Percentiles rank a stretch among this genome's conserved stretches.
These are phyloP conservation scores for Patellaria atrata DNA, from an alignment of 495 filamentous ascomycete species.

Conservation along the genomic window DNA sequence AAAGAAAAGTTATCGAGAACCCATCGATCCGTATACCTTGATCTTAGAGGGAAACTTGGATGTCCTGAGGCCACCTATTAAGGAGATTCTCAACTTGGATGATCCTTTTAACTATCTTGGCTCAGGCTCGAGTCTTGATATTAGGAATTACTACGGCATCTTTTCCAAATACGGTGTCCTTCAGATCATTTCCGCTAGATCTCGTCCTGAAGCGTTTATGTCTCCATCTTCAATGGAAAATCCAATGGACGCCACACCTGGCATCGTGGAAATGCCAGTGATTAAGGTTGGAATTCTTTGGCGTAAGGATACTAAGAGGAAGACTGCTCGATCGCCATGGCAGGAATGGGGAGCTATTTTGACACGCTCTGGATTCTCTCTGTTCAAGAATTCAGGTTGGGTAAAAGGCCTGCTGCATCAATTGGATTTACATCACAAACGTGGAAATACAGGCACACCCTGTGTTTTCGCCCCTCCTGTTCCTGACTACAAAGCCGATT, in stretches of 20 bases:
- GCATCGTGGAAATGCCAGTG: slow-evolving; percentile 92
- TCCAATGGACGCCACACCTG: slow-evolving; percentile 75
- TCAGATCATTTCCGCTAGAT: slow-evolving; percentile 86
- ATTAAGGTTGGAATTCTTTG: slow-evolving; percentile 92
- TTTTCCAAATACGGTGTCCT: slow-evolving; percentile 83
- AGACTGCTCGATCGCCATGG: slow-evolving; percentile 90
- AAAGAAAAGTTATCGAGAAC: slow-evolving; percentile 55
- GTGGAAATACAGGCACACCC: slow-evolving; percentile 48
- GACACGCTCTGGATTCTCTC: slow-evolving; percentile 87
- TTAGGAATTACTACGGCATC: slow-evolving; percentile 63
- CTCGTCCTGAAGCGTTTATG: slow-evolving; percentile 90
- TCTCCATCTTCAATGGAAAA: slow-evolving; percentile 67
- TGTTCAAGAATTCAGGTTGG: slow-evolving; percentile 88
- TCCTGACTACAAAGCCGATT: slow-evolving; percentile 83
- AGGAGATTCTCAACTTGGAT: slow-evolving; percentile 81
- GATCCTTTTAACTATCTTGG: slow-evolving; percentile 84
- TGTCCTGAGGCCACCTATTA: slow-evolving; percentile 64
- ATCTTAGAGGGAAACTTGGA: slow-evolving; percentile 84
- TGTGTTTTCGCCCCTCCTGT: slow-evolving; percentile 82
- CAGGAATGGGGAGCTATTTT: slow-evolving; percentile 96
- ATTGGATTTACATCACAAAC: slow-evolving; percentile 61
- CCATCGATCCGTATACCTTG: slow-evolving; percentile 85
- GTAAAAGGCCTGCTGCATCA: slow-evolving; percentile 83
- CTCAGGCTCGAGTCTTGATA: slow-evolving; percentile 55
- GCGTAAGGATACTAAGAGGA: slow-evolving; percentile 91